Percentiles rank a stretch among this genome's conserved stretches.
Evolutionary conservation across 78 protist species (phyloP).

Genomic region (Isochrysis galbana): DNA sequence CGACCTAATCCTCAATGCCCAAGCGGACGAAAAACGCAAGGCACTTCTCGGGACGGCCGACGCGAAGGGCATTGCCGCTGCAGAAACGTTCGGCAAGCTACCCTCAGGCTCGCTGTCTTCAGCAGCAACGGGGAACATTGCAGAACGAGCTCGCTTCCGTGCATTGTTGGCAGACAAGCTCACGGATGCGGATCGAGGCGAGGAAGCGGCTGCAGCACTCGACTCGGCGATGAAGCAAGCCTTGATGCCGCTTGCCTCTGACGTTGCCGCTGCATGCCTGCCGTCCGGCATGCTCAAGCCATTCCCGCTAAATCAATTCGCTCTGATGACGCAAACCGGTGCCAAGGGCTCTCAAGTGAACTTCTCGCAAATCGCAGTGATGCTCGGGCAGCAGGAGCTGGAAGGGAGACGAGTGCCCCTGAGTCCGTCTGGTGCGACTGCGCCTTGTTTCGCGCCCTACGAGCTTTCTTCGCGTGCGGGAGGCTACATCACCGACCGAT

Average conservation of each 20-base stretch:
- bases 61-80: background rate
- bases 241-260: conserved; percentile 67
- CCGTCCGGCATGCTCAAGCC: conserved; percentile 80
- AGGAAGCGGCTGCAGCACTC: background rate
- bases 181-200: background rate
- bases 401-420: conserved; percentile 97
- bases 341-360: conserved; percentile 98
- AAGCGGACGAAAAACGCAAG: conserved; percentile 12
- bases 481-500: conserved; percentile 90
- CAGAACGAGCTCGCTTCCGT: background rate
- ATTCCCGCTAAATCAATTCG: conserved; percentile 94
- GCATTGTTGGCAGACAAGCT: background rate
- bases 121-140: background rate
- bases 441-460: conserved; percentile 80
- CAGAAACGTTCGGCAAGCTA: background rate
- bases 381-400: conserved; percentile 95
- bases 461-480: conserved; percentile 90
- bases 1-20: conserved; percentile 75
- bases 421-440: conserved; percentile 92
- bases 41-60: background rate
- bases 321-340: conserved; percentile 94
- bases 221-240: conserved; percentile 60
- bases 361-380: conserved; percentile 92
- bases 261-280: conserved; percentile 73
- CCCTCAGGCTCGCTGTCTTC: background rate